Conservation (phyloP, 495 filamentous ascomycete species). For the Chaetomidium leptoderma region DNA sequence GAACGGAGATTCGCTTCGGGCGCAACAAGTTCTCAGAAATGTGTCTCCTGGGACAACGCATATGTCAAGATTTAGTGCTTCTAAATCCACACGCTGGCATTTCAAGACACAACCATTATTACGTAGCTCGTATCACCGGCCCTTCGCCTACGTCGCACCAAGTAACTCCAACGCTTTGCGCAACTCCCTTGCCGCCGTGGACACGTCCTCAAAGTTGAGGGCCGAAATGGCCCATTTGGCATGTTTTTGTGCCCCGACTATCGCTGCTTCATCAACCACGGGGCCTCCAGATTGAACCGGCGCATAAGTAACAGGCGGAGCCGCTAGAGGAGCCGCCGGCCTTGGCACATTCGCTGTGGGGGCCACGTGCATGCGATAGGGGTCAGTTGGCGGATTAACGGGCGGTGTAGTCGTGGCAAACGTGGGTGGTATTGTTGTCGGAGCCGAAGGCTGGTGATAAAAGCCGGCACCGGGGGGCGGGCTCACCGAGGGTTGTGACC, state of each 20-base stretch:
- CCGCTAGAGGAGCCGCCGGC: slow-evolving; percentile 13
- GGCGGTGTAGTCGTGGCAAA: slow-evolving; percentile 31
- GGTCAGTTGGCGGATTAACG: slow-evolving; percentile 22
- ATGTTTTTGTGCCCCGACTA: slow-evolving; percentile 83
- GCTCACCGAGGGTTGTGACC: slow-evolving; percentile 14
- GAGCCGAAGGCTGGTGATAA: slow-evolving; percentile 18
- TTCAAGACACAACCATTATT: slow-evolving; percentile 7
- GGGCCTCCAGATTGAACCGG: slow-evolving; percentile 16
- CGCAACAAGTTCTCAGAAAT: not conserved
- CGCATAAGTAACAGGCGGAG: slow-evolving; percentile 14
- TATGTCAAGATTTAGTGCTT: not conserved
- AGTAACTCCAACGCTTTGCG: slow-evolving; percentile 65
- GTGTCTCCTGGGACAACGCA: not conserved
- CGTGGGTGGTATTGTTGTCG: slow-evolving; percentile 26
- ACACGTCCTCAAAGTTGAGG: slow-evolving; percentile 91
- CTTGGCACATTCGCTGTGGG: slow-evolving; percentile 20
- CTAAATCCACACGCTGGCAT: not conserved
- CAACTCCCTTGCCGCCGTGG: slow-evolving; percentile 84
- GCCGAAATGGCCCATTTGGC: slow-evolving; percentile 97
- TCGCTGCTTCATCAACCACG: slow-evolving; percentile 65
- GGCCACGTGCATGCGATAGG: slow-evolving; percentile 21
- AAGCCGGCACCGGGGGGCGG: slow-evolving; percentile 11
- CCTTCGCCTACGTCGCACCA: slow-evolving; percentile 44
- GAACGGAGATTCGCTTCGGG: not conserved
- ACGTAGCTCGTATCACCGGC: slow-evolving; percentile 5